phyloP scores from a whole-genome alignment of 768 basidiomycete species.

The Tubosaeta sp. region DNA sequence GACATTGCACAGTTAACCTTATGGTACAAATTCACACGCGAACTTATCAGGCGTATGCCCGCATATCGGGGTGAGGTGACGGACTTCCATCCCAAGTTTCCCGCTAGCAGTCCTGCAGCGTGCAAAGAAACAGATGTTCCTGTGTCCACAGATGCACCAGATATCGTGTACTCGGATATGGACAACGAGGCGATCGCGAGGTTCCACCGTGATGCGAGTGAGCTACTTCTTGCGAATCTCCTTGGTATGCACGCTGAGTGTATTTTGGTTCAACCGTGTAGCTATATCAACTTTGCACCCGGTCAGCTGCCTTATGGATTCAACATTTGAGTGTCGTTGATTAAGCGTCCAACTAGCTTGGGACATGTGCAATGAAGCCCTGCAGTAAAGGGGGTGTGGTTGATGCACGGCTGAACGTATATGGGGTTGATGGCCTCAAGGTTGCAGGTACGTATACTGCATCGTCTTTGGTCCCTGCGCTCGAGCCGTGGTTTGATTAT shows the following conservation, averaged over 20 bases:
- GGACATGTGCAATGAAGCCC: slow-evolving; percentile 69
- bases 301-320: background rate
- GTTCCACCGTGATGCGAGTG: slow-evolving; percentile 19
- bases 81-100: slow-evolving; percentile 28
- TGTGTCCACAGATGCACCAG: slow-evolving; percentile 23
- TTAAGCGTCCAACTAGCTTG: slow-evolving; percentile 35
- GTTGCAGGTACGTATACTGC: slow-evolving; percentile 43
- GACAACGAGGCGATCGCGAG: slow-evolving; percentile 33
- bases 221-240: background rate
- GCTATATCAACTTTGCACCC: slow-evolving; percentile 12
- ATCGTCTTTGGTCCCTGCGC: background rate
- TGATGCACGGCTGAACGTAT: slow-evolving; percentile 56
- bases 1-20: slow-evolving; percentile 46
- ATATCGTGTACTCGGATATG: slow-evolving; percentile 31
- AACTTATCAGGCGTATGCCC: slow-evolving; percentile 52
- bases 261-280: background rate
- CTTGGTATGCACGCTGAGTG: background rate
- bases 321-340: background rate
- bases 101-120: slow-evolving; percentile 24
- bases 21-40: slow-evolving; percentile 53
- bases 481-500: background rate
- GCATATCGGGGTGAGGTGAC: slow-evolving; percentile 20
- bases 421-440: slow-evolving; percentile 56
- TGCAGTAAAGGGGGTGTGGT: slow-evolving; percentile 58
- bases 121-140: slow-evolving; percentile 19